phyloP scores from a whole-genome alignment of 2,329 filamentous ascomycete genomes.

The Dothistroma septosporum region DNA sequence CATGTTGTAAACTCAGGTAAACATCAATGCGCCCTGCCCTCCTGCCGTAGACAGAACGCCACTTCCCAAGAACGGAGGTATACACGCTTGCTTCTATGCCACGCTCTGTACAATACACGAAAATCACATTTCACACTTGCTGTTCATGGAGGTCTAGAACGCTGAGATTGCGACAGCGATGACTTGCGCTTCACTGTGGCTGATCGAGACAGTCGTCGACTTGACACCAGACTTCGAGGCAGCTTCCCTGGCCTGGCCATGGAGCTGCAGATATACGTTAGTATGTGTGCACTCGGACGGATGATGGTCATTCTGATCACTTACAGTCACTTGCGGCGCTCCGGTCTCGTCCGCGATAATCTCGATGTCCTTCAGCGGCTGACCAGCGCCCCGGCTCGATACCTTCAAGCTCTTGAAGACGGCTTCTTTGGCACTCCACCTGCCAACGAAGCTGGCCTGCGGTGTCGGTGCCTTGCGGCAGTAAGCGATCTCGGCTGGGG shows the following conservation, averaged over 20 bases:
- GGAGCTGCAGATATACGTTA: conserved; percentile 57
- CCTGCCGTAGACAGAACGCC: neutral
- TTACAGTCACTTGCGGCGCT: conserved; percentile 78
- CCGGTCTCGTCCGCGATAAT: conserved; percentile 76
- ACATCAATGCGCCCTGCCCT: neutral
- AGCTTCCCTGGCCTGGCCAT: conserved; percentile 75
- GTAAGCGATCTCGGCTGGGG: conserved; percentile 75
- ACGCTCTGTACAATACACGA: conserved; percentile 14
- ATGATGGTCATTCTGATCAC: conserved; percentile 35
- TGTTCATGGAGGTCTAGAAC: conserved; percentile 21
- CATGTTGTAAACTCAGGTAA: neutral
- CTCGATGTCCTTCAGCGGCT: conserved; percentile 90
- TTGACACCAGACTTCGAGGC: conserved; percentile 86
- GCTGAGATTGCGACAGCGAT: conserved; percentile 71
- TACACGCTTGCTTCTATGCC: conserved; percentile 8
- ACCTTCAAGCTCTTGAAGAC: conserved; percentile 97
- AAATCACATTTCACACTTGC: neutral
- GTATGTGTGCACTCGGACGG: conserved; percentile 3
- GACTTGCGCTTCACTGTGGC: conserved; percentile 89
- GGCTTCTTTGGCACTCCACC: conserved; percentile 97
- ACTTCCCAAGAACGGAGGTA: neutral
- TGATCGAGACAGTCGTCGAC: conserved; percentile 87
- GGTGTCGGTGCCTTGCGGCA: conserved; percentile 75
- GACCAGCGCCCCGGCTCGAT: conserved; percentile 78
- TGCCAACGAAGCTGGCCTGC: conserved; percentile 86